Evolutionary conservation across 805 yeast species (phyloP), one percentile per base, ranked within the genome.

Genomic region (Saccharomycopsis sp.): DNA sequence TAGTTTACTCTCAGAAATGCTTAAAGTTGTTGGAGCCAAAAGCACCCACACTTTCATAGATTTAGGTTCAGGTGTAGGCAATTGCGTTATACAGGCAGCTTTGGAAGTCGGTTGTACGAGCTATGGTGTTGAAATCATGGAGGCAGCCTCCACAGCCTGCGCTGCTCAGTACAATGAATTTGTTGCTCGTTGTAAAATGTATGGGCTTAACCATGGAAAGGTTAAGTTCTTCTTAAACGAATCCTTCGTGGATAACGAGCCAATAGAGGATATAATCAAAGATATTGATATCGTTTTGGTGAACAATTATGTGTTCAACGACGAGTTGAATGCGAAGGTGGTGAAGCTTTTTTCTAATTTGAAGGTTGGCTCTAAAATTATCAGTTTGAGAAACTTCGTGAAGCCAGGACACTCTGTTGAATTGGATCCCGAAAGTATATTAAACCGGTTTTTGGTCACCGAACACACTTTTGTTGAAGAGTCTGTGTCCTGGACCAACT

Each of bases 51-150:
- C 75, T n/a, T 91, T 90, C 65, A 82, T 91, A 61, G 97, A 91
- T 70, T 74, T 91, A 23, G 97, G 97, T 0, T 89, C 96, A 0
- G 97, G 97, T 15, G 97, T 91, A 15, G 97, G 97, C 0, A 91
- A 91, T 67, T 89, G 97, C 58, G 85, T 87, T 0, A 78, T 91
- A 48, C 97, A 91, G 68, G 95, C 97, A 0, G 90, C 97, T 0
- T 70, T 91, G 40, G 96, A 91, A 65, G 83, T 81, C 67, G 96
- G 97, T 1, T 87, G 91, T 60, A 76, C 76, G 55, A 85, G 96
- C 69, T 89, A 88, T 66, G 97, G 97, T 0, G 89, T 92, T 70
- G 97, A 91, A 68, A 80, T 91, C 52, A 91, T 91, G 96, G 80
- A 79, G 16, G 84, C 85, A 63, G 96, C 97, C 0, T 85, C 91